Percentiles rank a stretch among this genome's conserved stretches.
Conservation (phyloP, 305 asterid genomes). For the Fraxinus xanthoxyloides region DNA sequence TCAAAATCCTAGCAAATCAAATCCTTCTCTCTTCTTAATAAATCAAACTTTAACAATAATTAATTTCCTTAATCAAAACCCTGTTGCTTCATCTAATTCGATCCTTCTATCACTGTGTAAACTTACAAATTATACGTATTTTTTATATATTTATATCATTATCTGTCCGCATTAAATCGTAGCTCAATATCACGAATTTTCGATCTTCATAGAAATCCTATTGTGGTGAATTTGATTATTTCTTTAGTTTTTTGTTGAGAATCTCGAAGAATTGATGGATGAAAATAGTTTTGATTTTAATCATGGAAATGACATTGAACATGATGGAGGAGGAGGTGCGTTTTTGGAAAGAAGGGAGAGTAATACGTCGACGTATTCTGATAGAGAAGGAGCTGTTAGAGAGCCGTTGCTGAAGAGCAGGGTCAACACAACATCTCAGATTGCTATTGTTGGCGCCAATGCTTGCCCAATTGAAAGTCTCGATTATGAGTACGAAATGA, state of each 20-base stretch:
- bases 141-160: neutral
- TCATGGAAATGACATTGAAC: neutral
- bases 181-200: neutral
- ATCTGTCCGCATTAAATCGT: neutral
- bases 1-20: neutral
- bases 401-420: conserved; percentile 62
- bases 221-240: neutral
- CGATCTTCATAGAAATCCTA: neutral
- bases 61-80: neutral
- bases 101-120: neutral
- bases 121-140: neutral
- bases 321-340: conserved; percentile 19
- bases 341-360: conserved; percentile 31
- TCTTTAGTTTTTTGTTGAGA: neutral
- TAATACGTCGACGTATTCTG: conserved; percentile 38
- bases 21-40: neutral
- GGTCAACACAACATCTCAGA: conserved; percentile 77
- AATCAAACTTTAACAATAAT: neutral
- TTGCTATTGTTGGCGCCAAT: conserved; percentile 89
- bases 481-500: conserved; percentile 72
- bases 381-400: conserved; percentile 30
- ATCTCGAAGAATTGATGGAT: neutral
- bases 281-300: neutral
- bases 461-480: conserved; percentile 91
- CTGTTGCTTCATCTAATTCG: neutral